Conservation (phyloP, 768 basidiomycete genomes). For the Kondoa subrosea region DNA sequence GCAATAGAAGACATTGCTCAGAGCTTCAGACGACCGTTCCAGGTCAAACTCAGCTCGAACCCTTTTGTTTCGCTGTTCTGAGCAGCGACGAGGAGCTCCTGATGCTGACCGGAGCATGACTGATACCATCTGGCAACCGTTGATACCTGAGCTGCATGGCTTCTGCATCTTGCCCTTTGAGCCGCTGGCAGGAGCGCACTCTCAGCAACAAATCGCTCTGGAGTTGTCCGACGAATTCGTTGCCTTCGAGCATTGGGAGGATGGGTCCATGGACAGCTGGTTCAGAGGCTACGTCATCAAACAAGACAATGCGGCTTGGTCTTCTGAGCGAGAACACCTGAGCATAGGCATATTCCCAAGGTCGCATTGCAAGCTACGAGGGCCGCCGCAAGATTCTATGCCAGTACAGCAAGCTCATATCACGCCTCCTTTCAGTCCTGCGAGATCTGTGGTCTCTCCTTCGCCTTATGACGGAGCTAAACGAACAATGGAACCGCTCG, state of each 20-base stretch:
- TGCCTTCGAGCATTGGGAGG: neutral
- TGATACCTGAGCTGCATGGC: neutral
- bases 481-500: conserved; percentile 1
- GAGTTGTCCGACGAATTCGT: neutral
- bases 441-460: neutral
- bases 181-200: neutral
- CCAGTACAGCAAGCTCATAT: neutral
- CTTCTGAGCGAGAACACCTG: neutral
- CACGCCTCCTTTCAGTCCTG: neutral
- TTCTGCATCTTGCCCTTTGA: neutral
- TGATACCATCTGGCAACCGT: neutral
- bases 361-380: neutral
- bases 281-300: neutral
- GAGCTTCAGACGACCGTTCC: too few relatives aligned
- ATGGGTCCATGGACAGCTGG: neutral
- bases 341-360: neutral
- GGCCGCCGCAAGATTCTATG: neutral
- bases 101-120: too few relatives aligned
- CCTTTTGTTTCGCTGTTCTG: too few relatives aligned
- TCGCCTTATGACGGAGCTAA: neutral
- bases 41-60: too few relatives aligned
- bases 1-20: too few relatives aligned
- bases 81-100: too few relatives aligned
- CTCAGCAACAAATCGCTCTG: neutral
- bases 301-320: neutral